A percentile compares a stretch with the other conserved stretches of the same genome.
These are phyloP conservation scores for Suillus discolor DNA, from an alignment of 768 basidiomycete species.

Conservation along the genomic window DNA sequence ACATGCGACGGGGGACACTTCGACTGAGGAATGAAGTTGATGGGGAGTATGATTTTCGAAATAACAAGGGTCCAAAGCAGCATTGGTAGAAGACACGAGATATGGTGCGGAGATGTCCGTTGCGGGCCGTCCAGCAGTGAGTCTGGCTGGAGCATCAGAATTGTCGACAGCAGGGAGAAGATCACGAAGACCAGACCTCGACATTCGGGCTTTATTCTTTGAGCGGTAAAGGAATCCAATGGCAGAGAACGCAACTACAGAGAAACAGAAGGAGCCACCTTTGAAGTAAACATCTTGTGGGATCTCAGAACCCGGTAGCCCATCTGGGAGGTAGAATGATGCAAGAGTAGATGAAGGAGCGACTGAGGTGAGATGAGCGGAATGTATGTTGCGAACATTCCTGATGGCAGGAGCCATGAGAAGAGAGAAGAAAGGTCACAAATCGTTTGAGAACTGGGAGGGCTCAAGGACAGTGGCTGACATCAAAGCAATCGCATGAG, in stretches of 20 bases:
- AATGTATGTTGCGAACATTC: neutral
- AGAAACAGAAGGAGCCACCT: slow-evolving; percentile 4
- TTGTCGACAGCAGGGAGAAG: slow-evolving; percentile 2
- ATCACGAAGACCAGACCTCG: neutral
- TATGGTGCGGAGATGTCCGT: slow-evolving; percentile 1
- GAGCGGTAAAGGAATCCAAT: slow-evolving; percentile 2
- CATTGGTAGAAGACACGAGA: slow-evolving; percentile 10
- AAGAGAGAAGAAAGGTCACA: neutral
- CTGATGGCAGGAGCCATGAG: neutral
- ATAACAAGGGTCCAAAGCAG: slow-evolving; percentile 10
- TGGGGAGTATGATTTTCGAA: neutral
- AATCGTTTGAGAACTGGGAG: neutral
- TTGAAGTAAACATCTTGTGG: neutral
- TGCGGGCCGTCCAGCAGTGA: neutral
- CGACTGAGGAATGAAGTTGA: neutral
- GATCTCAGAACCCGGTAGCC: neutral
- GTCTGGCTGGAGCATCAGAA: neutral
- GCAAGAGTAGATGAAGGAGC: neutral
- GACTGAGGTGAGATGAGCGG: neutral
- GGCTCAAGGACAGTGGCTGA: neutral
- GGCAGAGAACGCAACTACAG: neutral
- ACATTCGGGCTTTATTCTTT: neutral
- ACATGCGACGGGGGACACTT: neutral
- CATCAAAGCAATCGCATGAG: neutral
- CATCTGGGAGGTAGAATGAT: neutral